Percentiles rank a stretch among this genome's conserved stretches.
phyloP scores from a whole-genome alignment of 164 flowering plant species.

The Akebia trifoliata region DNA sequence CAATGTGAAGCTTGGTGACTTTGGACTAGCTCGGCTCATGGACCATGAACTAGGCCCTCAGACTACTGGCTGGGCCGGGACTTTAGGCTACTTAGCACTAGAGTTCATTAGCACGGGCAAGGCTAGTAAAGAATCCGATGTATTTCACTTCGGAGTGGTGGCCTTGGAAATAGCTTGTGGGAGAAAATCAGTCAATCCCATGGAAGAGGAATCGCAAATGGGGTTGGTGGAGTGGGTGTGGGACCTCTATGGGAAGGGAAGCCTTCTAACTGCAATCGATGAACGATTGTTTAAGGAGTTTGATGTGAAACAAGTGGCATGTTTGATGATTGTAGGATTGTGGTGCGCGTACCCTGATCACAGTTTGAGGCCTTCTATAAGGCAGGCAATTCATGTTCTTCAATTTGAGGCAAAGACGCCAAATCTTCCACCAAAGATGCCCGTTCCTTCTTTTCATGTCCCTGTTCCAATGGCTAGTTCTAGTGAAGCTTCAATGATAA shows the following conservation, averaged over 20 bases:
- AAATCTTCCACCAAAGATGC: constrained; percentile 21
- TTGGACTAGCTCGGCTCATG: constrained; percentile 16
- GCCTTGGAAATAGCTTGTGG: constrained; percentile 49
- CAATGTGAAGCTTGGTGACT: constrained; percentile 17
- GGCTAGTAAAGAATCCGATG: constrained; percentile 52
- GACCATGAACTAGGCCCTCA: constrained; percentile 24
- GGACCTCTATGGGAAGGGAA: constrained; percentile 31
- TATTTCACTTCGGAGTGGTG: constrained; percentile 54
- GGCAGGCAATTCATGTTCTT: constrained; percentile 21
- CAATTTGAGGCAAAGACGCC: constrained; percentile 9
- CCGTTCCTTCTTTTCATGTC: constrained; percentile 8
- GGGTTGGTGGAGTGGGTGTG: constrained; percentile 39
- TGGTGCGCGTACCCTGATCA: constrained; percentile 43
- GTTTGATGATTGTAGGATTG: constrained; percentile 39
- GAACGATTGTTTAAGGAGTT: constrained; percentile 2
- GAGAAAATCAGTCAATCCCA: constrained; percentile 23
- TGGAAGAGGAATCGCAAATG: constrained; percentile 10
- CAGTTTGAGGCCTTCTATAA: constrained; percentile 28
- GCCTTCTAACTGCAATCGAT: constrained; percentile 26
- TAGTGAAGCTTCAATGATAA: too few relatives aligned
- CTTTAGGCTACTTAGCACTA: constrained; percentile 51
- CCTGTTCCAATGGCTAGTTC: too few relatives aligned
- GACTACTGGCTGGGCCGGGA: constrained; percentile 14
- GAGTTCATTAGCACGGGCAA: constrained; percentile 32
- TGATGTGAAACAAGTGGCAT: constrained; percentile 19